Evolutionary conservation across 805 yeast genomes (phyloP), one percentile per base, ranked within the genome.

Genomic region (Kazachstania taianensis): DNA sequence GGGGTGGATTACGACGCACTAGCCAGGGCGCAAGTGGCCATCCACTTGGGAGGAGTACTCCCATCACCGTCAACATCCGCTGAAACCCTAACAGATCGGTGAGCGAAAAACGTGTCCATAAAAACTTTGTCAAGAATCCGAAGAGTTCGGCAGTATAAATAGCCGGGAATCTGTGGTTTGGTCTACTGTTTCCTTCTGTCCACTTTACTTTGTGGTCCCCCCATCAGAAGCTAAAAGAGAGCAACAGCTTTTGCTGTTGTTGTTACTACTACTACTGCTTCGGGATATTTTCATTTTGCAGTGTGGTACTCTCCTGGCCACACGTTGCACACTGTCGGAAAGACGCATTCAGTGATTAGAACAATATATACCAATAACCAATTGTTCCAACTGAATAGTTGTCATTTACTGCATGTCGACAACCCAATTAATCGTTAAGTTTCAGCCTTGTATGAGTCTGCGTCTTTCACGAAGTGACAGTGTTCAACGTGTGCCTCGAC

Each of bases 371-470:
- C 29, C 29, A 26, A 26, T 26, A 12, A 59, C 63, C 64, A 59
- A 59, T 59, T 59, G 64, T 59, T 59, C 64, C 64, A 60, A 59
- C 64, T 59, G 63, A 59, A 56, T 59, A 53, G 59, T 55, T 39
- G 52, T 41, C 42, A n/a, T n/a, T n/a, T 45, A 43, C 57, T 55
- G 45, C 49, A 46, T 52, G 67, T 63, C 63, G 68, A 63, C 67
- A 63, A 51, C 53, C 57, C 48, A 54, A 24, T 52, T 9, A 22
- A 54, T 63, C 67, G 67, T 63, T 63, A 63, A 63, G 67, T 63
- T 63, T 63, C 67, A 63, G 67, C 67, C 67, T 63, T 63, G 67
- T 63, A 63, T 63, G 67, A 62, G 61, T 16, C 20, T 18, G n/a
- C 18, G 30, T 24, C 17, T 18, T n/a, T 27, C 25, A 23, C 16